Conservation (phyloP, 768 basidiomycete species). For the Lactarius psammicola region DNA sequence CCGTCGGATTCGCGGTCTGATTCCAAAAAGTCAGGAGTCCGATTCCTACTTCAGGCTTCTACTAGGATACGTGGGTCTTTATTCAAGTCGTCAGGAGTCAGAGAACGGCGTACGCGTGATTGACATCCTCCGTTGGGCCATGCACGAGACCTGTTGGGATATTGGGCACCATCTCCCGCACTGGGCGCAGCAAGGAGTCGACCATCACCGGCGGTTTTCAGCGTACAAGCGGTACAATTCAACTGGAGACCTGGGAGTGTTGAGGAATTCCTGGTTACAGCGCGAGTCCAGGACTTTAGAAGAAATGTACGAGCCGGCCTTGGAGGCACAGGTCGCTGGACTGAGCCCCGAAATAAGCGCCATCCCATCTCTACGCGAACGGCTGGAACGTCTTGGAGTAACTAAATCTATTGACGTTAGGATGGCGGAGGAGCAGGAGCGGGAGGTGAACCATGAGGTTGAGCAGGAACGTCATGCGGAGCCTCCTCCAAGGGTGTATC, state of each 20-base stretch:
- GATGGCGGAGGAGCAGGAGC: constrained; percentile 9
- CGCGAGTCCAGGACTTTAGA: constrained; percentile 5
- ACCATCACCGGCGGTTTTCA: constrained; percentile 3
- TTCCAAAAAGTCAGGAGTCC: neutral
- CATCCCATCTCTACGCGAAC: neutral
- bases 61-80: too few species aligned
- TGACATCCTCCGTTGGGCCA: constrained; percentile 1
- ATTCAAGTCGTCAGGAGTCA: too few species aligned
- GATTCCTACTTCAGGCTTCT: too few species aligned
- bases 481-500: neutral
- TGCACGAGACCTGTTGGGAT: constrained; percentile 9
- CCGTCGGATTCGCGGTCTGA: constrained; percentile 8
- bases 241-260: neutral
- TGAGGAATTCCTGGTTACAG: neutral
- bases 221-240: neutral
- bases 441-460: neutral
- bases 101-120: neutral
- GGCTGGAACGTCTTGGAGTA: neutral
- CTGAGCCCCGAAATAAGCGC: neutral
- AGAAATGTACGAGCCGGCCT: neutral
- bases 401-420: neutral
- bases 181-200: constrained; percentile 10
- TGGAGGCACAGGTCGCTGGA: neutral
- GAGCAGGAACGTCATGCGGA: neutral
- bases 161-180: constrained; percentile 3